These are phyloP conservation scores for Aureobasidium zeae DNA, from an alignment of 2,329 filamentous ascomycete genomes.

Conservation along the genomic window DNA sequence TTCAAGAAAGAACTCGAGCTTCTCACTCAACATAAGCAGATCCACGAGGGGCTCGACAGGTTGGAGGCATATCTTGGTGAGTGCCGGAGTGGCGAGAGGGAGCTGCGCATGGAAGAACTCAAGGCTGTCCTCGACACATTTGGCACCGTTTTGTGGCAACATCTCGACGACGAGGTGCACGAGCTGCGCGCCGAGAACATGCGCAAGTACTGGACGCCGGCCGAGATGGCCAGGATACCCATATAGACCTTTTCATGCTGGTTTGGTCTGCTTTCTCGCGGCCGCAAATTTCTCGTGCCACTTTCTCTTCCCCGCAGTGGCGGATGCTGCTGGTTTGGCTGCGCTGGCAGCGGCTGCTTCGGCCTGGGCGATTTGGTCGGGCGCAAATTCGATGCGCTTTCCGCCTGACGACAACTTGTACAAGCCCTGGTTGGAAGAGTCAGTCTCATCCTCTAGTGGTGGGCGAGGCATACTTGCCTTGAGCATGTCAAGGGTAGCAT, in stretches of 20 bases:
- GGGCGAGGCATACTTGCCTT: constrained; percentile 15
- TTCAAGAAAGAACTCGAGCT: constrained; percentile 60
- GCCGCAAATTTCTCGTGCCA: constrained; percentile 33
- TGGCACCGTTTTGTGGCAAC: constrained; percentile 68
- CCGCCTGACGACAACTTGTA: constrained; percentile 6
- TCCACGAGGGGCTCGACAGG: constrained; percentile 52
- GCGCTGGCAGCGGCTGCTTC: background rate
- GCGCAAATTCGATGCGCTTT: constrained; percentile 7
- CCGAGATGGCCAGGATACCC: constrained; percentile 63
- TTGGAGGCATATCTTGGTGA: constrained; percentile 26
- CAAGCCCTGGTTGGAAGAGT: background rate
- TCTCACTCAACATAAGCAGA: constrained; percentile 64
- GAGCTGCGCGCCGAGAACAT: constrained; percentile 78
- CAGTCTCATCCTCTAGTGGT: background rate
- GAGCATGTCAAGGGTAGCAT: constrained; percentile 22
- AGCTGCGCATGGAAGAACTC: constrained; percentile 49
- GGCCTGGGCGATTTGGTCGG: background rate
- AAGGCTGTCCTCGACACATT: constrained; percentile 67
- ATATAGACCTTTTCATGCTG: constrained; percentile 41
- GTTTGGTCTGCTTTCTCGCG: constrained; percentile 15
- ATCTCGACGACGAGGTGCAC: constrained; percentile 76
- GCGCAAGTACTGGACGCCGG: constrained; percentile 67
- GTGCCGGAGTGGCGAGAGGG: constrained; percentile 49
- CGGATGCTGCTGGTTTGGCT: constrained; percentile 1
- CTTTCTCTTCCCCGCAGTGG: constrained; percentile 27